A percentile compares a stretch with the other conserved stretches of the same genome.
These are phyloP conservation scores for Beauveria bassiana DNA, from an alignment of 2,329 filamentous ascomycete genomes.

Conservation along the genomic window DNA sequence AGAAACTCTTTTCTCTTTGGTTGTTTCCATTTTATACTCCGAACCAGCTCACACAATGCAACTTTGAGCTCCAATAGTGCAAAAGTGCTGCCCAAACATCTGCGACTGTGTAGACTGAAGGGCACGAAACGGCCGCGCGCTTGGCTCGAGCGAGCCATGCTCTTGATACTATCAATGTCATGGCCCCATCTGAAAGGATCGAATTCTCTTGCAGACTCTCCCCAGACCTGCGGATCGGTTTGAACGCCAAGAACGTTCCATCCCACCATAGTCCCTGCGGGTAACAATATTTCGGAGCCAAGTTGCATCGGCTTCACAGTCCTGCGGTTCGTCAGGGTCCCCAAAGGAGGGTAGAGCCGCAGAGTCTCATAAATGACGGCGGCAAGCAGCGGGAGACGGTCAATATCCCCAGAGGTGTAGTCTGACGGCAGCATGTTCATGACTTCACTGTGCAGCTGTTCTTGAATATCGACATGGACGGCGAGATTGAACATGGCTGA, in stretches of 20 bases:
- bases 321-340: neutral
- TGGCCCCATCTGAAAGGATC: neutral
- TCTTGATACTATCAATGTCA: neutral
- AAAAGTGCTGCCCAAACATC: neutral
- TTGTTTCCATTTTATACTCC: too few relatives aligned
- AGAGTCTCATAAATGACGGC: neutral
- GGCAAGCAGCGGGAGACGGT: neutral
- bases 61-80: neutral
- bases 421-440: neutral
- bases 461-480: too few relatives aligned
- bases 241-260: neutral
- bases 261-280: neutral
- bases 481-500: too few relatives aligned
- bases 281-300: neutral
- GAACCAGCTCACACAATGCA: neutral
- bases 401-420: neutral
- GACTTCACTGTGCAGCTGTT: too few relatives aligned
- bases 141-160: neutral
- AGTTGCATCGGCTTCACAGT: neutral
- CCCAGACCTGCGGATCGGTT: neutral
- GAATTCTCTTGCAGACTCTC: neutral
- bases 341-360: neutral
- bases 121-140: neutral
- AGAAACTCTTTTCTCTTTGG: too few relatives aligned
- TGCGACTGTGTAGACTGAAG: neutral